Evolutionary conservation across 1,139 yeast species (phyloP).

Genomic region (Diutina pseudorugosa): DNA sequence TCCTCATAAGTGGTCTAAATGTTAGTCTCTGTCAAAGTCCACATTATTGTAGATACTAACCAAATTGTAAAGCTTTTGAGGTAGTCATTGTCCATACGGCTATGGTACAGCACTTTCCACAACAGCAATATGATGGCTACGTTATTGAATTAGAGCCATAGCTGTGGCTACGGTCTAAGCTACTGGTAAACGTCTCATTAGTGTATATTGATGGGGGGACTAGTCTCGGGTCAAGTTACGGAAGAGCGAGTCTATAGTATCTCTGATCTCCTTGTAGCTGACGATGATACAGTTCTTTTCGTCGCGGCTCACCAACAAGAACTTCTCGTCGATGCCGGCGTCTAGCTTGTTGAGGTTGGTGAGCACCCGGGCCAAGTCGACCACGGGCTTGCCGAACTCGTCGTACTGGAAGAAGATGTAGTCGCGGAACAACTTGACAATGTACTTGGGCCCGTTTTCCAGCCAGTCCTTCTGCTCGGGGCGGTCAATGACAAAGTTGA

Average conservation of each 20-base stretch:
- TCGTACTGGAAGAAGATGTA: constrained; percentile 61
- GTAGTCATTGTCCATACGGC: no score
- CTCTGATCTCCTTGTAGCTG: constrained; percentile 70
- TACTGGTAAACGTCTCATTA: no score
- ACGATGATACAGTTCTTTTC: constrained; percentile 73
- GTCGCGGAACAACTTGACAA: constrained; percentile 70
- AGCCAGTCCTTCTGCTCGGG: constrained; percentile 56
- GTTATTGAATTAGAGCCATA: no score
- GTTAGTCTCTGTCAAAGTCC: no score
- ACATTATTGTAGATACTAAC: no score
- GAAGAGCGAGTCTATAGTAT: constrained; percentile 60
- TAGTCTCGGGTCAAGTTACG: constrained; percentile 14
- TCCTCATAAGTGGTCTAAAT: no score
- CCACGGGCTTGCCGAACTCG: constrained; percentile 62
- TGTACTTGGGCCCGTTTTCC: constrained; percentile 66
- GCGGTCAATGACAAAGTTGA: constrained; percentile 68
- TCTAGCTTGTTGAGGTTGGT: constrained; percentile 77
- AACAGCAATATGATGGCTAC: no score
- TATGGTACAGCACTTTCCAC: no score
- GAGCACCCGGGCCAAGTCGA: constrained; percentile 77
- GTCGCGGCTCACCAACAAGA: constrained; percentile 70
- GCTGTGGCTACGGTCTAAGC: no score
- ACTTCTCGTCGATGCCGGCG: constrained; percentile 79
- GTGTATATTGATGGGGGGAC: background rate
- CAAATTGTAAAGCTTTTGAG: no score